These are phyloP conservation scores for Puccinia polysora DNA, from an alignment of 1,284 basidiomycete species.

Conservation along the genomic window DNA sequence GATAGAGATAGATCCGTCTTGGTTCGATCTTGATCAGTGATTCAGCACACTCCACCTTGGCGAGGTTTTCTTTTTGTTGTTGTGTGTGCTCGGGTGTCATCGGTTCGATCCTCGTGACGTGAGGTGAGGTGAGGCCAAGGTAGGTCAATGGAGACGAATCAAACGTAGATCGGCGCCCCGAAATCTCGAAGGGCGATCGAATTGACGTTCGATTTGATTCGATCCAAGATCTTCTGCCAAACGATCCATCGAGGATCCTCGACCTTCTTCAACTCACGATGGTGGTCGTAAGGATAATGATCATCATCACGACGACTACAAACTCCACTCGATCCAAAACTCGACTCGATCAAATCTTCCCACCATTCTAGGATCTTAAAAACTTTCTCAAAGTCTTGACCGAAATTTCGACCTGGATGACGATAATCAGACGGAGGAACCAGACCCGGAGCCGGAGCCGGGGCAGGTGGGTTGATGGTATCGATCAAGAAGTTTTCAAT, in stretches of 20 bases:
- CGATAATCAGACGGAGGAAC: background rate
- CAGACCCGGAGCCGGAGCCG: background rate
- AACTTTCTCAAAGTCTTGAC: slow-evolving; percentile 40
- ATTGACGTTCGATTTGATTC: background rate
- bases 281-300: too few relatives aligned
- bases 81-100: background rate
- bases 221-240: slow-evolving; percentile 26
- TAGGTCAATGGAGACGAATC: background rate
- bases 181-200: slow-evolving; percentile 7
- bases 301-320: too few relatives aligned
- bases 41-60: too few relatives aligned
- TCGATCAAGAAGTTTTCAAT: slow-evolving; percentile 26
- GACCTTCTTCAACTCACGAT: too few relatives aligned
- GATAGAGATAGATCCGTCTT: too few relatives aligned
- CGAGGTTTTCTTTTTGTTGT: slow-evolving; percentile 5
- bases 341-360: slow-evolving; percentile 16
- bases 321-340: too few relatives aligned
- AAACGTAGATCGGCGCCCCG: slow-evolving; percentile 3
- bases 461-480: background rate
- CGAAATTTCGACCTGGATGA: background rate
- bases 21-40: too few relatives aligned
- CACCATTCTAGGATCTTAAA: slow-evolving; percentile 19
- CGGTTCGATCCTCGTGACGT: too few relatives aligned
- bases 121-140: background rate
- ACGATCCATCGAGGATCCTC: background rate